A percentile compares a stretch with the other conserved stretches of the same genome.
phyloP scores from a whole-genome alignment of 2,329 filamentous ascomycete species.

The Tolypocladium album region DNA sequence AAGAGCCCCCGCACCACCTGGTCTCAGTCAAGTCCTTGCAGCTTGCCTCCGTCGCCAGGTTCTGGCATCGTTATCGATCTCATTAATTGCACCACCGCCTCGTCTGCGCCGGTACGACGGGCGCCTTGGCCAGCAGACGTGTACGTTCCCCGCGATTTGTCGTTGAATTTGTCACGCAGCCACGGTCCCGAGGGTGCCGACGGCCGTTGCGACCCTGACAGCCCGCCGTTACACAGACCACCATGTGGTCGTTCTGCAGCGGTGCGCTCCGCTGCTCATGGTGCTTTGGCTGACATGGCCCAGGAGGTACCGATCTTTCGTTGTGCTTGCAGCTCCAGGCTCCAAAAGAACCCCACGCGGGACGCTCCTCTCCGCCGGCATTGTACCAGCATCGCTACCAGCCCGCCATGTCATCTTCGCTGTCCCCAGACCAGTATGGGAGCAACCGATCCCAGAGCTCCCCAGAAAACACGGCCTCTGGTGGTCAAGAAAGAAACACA shows the following conservation, averaged over 20 bases:
- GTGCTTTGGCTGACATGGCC: neutral
- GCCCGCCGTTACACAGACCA: neutral
- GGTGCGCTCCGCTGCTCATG: neutral
- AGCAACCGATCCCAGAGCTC: constrained; percentile 14
- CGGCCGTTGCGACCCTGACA: neutral
- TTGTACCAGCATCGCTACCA: constrained; percentile 5
- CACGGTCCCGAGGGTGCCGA: neutral
- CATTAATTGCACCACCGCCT: neutral
- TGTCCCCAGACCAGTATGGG: constrained; percentile 28
- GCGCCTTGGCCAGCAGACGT: neutral
- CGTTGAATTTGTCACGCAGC: neutral
- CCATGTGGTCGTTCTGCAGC: neutral
- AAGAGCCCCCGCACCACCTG: neutral
- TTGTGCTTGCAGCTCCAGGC: neutral
- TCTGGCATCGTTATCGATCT: neutral
- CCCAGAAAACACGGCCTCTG: constrained; percentile 12
- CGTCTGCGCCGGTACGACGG: neutral
- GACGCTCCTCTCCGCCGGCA: neutral
- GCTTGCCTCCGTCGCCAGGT: neutral
- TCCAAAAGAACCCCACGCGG: neutral
- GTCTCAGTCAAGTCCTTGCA: neutral
- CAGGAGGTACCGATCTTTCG: neutral
- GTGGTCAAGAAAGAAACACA: constrained; percentile 26
- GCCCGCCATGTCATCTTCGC: constrained; percentile 33
- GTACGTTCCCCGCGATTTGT: neutral